These are phyloP conservation scores for Fusarium decemcellulare DNA, from an alignment of 2,329 filamentous ascomycete species.

Conservation along the genomic window DNA sequence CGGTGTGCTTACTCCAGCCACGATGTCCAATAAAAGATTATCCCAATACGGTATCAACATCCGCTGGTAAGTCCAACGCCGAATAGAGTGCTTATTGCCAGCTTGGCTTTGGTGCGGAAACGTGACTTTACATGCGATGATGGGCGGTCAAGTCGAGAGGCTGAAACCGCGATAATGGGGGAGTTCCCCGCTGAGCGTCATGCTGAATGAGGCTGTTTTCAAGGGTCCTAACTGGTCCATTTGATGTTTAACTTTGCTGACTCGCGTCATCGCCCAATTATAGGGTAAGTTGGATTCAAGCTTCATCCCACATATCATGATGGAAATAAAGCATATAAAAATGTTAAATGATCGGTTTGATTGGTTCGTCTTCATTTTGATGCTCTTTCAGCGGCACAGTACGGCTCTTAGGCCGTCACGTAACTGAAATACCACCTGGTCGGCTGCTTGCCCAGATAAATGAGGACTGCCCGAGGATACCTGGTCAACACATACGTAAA, in stretches of 20 bases:
- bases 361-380: too few species aligned
- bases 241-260: background rate
- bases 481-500: too few species aligned
- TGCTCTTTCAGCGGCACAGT: too few species aligned
- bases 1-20: background rate
- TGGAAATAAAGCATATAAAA: too few species aligned
- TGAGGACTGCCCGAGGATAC: too few species aligned
- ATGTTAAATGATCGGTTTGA: too few species aligned
- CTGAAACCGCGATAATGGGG: background rate
- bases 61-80: background rate
- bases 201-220: background rate
- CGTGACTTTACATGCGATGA: background rate
- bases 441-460: too few species aligned
- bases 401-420: too few species aligned
- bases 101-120: background rate
- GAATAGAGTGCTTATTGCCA: background rate
- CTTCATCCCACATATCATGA: too few species aligned
- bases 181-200: background rate
- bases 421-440: too few species aligned
- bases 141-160: background rate
- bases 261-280: background rate
- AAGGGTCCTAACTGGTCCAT: background rate
- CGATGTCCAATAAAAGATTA: slow-evolving; percentile 1
- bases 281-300: background rate
- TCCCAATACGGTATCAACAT: slow-evolving; percentile 1